Percentiles rank a stretch among this genome's conserved stretches.
Evolutionary conservation across 768 basidiomycete genomes (phyloP).

Genomic region (Lentinula lateritia): DNA sequence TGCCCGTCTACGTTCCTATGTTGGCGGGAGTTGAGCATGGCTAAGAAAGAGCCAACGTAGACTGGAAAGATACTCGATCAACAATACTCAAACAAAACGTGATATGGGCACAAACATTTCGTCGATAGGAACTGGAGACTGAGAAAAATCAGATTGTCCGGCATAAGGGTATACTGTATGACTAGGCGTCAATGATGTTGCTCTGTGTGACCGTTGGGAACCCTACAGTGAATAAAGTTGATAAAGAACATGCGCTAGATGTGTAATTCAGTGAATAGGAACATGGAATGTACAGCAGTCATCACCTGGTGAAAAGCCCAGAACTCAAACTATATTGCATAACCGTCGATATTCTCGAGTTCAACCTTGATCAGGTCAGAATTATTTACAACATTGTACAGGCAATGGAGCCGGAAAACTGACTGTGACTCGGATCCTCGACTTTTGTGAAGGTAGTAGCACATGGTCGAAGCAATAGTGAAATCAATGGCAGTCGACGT

Average conservation of each 20-base stretch:
- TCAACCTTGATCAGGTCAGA: conserved; percentile 16
- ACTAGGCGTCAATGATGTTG: neutral
- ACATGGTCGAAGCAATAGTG: conserved; percentile 31
- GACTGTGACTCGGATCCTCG: conserved; percentile 1
- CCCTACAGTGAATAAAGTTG: conserved; percentile 36
- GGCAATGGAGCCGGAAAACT: neutral
- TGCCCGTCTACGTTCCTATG: neutral
- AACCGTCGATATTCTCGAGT: conserved; percentile 26
- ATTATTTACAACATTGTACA: neutral
- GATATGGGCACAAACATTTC: conserved; percentile 26
- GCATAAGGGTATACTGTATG: conserved; percentile 34
- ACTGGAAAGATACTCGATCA: conserved; percentile 22
- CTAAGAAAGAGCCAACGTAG: conserved; percentile 39
- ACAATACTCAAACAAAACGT: neutral
- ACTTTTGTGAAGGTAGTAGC: conserved; percentile 29
- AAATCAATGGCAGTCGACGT: conserved; percentile 40
- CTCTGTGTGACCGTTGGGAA: neutral
- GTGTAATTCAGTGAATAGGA: conserved; percentile 11
- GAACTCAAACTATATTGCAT: conserved; percentile 33
- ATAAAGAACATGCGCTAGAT: conserved; percentile 37
- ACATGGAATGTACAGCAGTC: neutral
- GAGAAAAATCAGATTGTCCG: conserved; percentile 38
- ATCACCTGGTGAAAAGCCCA: conserved; percentile 33
- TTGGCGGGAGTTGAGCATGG: conserved; percentile 37
- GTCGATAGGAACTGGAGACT: conserved; percentile 37